A percentile compares a stretch with the other conserved stretches of the same genome.
Evolutionary conservation across 805 yeast species (phyloP).

Genomic region (Ogataea populi-albae): DNA sequence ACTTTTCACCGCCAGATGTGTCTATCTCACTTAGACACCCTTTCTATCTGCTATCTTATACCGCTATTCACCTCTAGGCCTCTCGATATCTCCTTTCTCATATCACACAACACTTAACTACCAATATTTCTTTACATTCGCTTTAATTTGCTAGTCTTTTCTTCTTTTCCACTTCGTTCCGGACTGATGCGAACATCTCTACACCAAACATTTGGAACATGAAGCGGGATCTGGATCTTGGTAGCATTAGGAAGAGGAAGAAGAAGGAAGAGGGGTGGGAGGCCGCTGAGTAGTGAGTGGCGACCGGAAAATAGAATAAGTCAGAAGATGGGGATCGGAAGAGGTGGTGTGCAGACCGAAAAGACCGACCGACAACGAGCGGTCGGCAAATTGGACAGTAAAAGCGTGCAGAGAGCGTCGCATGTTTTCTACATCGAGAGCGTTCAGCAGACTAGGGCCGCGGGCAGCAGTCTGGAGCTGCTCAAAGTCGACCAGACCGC

Average conservation of each 20-base stretch:
- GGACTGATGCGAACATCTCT: slow-evolving; percentile 12
- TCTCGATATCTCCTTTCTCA: background rate
- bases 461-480: slow-evolving; percentile 7
- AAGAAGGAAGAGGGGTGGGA: too few relatives aligned
- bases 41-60: too few relatives aligned
- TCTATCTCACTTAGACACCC: too few relatives aligned
- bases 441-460: background rate
- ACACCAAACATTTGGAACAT: slow-evolving; percentile 7
- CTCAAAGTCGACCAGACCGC: slow-evolving; percentile 47
- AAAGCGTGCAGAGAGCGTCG: slow-evolving; percentile 14
- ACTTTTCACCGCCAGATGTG: slow-evolving; percentile 13
- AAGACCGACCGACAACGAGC: slow-evolving; percentile 18
- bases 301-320: too few relatives aligned
- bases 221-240: slow-evolving; percentile 1
- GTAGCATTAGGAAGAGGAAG: too few relatives aligned
- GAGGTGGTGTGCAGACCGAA: too few relatives aligned
- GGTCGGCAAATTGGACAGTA: slow-evolving; percentile 13
- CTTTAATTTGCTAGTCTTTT: slow-evolving; percentile 6
- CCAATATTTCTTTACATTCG: too few relatives aligned
- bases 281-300: too few relatives aligned
- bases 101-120: slow-evolving; percentile 1
- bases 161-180: slow-evolving; percentile 4
- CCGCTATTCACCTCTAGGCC: too few relatives aligned
- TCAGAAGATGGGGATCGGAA: too few relatives aligned
- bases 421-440: slow-evolving; percentile 15